phyloP scores from a whole-genome alignment of 331 rosid species.

The Quercus phellos region DNA sequence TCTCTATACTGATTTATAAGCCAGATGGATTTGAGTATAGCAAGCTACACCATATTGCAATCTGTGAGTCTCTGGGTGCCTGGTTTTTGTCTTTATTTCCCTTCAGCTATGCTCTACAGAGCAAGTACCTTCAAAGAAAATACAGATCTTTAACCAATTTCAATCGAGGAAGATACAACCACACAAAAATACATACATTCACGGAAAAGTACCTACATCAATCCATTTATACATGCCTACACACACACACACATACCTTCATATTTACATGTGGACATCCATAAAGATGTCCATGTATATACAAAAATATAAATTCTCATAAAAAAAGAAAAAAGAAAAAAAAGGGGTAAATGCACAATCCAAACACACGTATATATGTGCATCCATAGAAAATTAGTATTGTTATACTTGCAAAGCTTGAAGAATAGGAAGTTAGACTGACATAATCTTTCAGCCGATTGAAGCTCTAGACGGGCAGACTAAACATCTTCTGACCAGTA shows the following conservation, averaged over 20 bases:
- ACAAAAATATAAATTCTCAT: not conserved
- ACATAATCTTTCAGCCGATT: conserved; percentile 18
- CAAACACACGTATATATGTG: not conserved
- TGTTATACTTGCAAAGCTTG: conserved; percentile 14
- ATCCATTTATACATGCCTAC: no score
- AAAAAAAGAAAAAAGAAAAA: not conserved
- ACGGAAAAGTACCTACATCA: no score
- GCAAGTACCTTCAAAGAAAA: conserved; percentile 18
- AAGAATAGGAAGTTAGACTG: conserved; percentile 19
- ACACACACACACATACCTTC: no score
- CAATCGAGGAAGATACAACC: no score
- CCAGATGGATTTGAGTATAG: conserved; percentile 7
- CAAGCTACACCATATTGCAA: conserved; percentile 4
- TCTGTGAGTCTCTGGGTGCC: not conserved
- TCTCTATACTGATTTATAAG: conserved; percentile 8
- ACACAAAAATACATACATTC: no score
- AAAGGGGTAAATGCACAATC: not conserved
- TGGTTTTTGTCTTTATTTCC: conserved; percentile 12
- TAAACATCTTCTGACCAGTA: not conserved
- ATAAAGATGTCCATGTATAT: no score
- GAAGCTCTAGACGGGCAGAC: not conserved
- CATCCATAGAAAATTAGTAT: not conserved
- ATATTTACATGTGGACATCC: no score
- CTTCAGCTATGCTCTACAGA: conserved; percentile 5
- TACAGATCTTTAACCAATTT: not conserved